phyloP scores from a whole-genome alignment of 768 basidiomycete genomes.

The Psilocybe subaeruginosa region DNA sequence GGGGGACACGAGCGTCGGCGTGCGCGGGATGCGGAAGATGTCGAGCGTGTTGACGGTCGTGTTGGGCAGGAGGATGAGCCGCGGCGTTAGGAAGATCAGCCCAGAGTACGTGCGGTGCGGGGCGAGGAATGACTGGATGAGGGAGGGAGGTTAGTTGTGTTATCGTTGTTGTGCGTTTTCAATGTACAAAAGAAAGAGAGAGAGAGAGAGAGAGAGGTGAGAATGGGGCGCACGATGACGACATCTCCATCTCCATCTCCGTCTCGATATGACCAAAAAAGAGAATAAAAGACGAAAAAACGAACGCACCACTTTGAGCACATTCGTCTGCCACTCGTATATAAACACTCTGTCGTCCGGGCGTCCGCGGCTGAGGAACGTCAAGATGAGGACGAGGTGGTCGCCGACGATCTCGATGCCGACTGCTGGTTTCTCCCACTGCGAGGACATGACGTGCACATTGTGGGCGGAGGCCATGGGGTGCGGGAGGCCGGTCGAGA shows the following conservation, averaged over 20 bases:
- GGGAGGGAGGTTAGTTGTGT: too few species aligned
- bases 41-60: slow-evolving; percentile 31
- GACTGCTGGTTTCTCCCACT: slow-evolving; percentile 31
- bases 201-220: too few species aligned
- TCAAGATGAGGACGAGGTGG: slow-evolving; percentile 41
- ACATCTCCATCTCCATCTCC: too few species aligned
- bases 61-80: slow-evolving; percentile 38
- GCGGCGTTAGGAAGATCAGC: slow-evolving; percentile 36
- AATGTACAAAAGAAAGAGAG: too few species aligned
- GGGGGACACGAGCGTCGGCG: slow-evolving; percentile 13
- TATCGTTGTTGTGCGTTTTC: too few species aligned
- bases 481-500: slow-evolving; percentile 40
- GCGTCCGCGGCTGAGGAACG: slow-evolving; percentile 20
- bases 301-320: slow-evolving; percentile 34
- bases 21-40: slow-evolving; percentile 35
- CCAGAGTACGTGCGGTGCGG: slow-evolving; percentile 30
- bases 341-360: slow-evolving; percentile 38
- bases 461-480: slow-evolving; percentile 32
- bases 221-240: too few species aligned
- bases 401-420: slow-evolving; percentile 50
- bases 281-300: neutral
- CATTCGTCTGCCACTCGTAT: slow-evolving; percentile 46
- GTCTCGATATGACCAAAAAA: too few species aligned
- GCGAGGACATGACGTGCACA: slow-evolving; percentile 31
- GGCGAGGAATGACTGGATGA: slow-evolving; percentile 20